Evolutionary conservation across 2,329 filamentous ascomycete species (phyloP), one percentile per base, ranked within the genome.

Genomic region (Penicillium capsulatum): DNA sequence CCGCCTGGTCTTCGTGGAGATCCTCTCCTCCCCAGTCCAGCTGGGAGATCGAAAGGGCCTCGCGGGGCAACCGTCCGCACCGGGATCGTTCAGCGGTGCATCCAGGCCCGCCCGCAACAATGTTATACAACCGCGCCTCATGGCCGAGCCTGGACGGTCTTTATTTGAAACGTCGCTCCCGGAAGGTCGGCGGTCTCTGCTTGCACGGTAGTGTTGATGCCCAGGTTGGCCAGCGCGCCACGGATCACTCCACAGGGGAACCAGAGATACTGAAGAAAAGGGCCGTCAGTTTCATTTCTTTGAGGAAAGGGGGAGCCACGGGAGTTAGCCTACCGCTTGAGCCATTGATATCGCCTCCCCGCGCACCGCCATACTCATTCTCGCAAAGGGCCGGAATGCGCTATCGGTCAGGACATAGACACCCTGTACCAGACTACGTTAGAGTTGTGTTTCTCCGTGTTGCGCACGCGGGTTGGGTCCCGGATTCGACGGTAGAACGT

Each of bases 391-490:
- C 34, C 87, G 83, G 70, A 98, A 98, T 7, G 83, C 74, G 61
- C 89, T 89, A 68, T 98, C 92, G 10, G 91, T 97, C 36, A 98
- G 72, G 30, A 98, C 92, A 65, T 96, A 98, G 53, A 97, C 89
- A 35, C 92, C 92, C 82, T 87, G 32, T 34, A 17, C 19, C 27
- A 19, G 24, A 11, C 13, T 7, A 7, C 9, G 31, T 38, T 31
- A 35, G 35, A 17, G 13, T 7, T 11, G 11, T 7, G 6, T 28
- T 28, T 11, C 13, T 14, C 26, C 11, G 22, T 24, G 22, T 24
- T 7, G 7, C 11, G 22, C 22, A 24, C 7, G 11, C 22, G 22
- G 7, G 22, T 24, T 27, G 15, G n/a, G 11, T 24, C 22, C 22
- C n/a, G n/a, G n/a, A n/a, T n/a, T n/a, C n/a, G n/a, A n/a, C n/a